These are phyloP conservation scores for Porphyrellus cyaneotinctus DNA, from an alignment of 768 basidiomycete genomes.

Conservation along the genomic window DNA sequence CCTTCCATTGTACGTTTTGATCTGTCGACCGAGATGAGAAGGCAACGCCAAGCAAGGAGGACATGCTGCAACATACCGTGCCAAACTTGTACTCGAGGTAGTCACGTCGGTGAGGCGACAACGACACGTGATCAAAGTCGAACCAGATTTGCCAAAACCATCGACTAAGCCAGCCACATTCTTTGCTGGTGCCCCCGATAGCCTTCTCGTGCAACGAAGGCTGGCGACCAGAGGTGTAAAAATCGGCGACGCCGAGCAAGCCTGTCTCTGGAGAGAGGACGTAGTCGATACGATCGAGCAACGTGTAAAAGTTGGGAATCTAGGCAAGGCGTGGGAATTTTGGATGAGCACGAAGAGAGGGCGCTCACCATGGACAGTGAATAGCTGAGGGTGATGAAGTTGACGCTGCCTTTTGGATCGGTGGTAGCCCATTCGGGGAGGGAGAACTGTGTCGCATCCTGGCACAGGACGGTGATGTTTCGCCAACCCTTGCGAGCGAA, in stretches of 20 bases:
- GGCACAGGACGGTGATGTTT: conserved; percentile 67
- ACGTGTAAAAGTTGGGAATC: conserved; percentile 61
- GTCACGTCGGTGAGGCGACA: conserved; percentile 55
- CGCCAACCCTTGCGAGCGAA: conserved; percentile 66
- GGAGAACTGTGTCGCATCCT: conserved; percentile 65
- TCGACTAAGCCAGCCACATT: conserved; percentile 60
- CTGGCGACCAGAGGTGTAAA: conserved; percentile 59
- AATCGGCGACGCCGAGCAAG: conserved; percentile 66
- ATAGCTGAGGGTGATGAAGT: conserved; percentile 53
- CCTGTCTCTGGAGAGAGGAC: conserved; percentile 58
- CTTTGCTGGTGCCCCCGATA: conserved; percentile 58
- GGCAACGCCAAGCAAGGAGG: background rate
- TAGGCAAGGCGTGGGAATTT: conserved; percentile 16
- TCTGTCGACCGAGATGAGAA: conserved; percentile 23
- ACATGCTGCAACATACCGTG: conserved; percentile 41
- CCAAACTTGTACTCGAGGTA: conserved; percentile 80
- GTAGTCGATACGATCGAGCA: conserved; percentile 65
- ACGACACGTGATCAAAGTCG: conserved; percentile 51
- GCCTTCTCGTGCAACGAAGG: conserved; percentile 55
- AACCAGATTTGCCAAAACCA: conserved; percentile 82
- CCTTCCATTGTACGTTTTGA: conserved; percentile 68
- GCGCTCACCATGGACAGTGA: conserved; percentile 49
- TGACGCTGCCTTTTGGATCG: conserved; percentile 53
- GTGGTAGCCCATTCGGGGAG: conserved; percentile 55
- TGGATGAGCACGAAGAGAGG: conserved; percentile 1